phyloP scores from a whole-genome alignment of 2,329 filamentous ascomycete genomes.

The Colletotrichum simmondsii region DNA sequence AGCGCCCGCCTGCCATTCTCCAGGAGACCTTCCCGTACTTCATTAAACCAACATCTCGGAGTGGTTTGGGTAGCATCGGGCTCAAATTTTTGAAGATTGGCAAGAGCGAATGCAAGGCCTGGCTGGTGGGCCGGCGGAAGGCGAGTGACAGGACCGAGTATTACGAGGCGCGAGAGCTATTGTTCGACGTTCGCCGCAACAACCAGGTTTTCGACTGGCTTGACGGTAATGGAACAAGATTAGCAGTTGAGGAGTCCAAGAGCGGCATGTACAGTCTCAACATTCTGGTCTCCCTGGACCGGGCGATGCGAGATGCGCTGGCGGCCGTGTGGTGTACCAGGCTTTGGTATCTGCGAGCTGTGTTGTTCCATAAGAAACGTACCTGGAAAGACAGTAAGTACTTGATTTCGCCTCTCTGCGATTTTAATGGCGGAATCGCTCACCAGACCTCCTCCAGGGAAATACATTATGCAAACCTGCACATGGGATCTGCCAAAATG shows the following conservation, averaged over 20 bases:
- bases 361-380: conserved; percentile 9
- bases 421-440: background rate
- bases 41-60: conserved; percentile 25
- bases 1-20: conserved; percentile 42
- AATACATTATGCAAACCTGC: conserved; percentile 26
- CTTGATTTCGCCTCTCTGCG: too few relatives aligned
- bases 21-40: conserved; percentile 45
- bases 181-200: conserved; percentile 44
- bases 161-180: conserved; percentile 34
- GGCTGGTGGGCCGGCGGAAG: conserved; percentile 24
- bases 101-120: conserved; percentile 34
- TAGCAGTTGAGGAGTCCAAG: conserved; percentile 47
- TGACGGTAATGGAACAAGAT: conserved; percentile 36
- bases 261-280: conserved; percentile 43
- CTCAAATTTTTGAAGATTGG: conserved; percentile 11
- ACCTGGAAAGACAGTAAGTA: conserved; percentile 28
- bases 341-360: conserved; percentile 46
- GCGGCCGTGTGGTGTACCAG: conserved; percentile 48
- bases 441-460: background rate
- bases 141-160: conserved; percentile 28
- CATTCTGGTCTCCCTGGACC: conserved; percentile 44
- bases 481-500: conserved; percentile 10
- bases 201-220: conserved; percentile 45
- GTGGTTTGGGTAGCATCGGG: conserved; percentile 8
- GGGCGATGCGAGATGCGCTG: conserved; percentile 44